Percentiles rank a stretch among this genome's conserved stretches.
Conservation (phyloP, 2,329 filamentous ascomycete genomes). For the Cadophora sp. region DNA sequence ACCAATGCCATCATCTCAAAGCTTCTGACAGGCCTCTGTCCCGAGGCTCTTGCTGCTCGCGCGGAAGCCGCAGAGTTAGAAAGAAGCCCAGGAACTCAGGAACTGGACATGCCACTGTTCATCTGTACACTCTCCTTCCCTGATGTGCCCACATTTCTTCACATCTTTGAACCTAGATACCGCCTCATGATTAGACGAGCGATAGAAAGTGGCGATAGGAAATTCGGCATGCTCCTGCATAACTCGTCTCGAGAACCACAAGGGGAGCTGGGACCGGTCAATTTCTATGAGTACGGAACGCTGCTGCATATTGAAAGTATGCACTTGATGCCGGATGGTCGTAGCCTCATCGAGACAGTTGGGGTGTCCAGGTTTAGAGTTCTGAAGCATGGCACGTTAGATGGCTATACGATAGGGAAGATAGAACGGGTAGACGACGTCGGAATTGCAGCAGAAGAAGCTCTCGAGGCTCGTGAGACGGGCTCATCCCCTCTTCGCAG, state of each 20-base stretch:
- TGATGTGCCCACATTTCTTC: constrained; percentile 82
- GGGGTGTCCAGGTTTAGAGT: constrained; percentile 82
- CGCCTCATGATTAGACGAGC: constrained; percentile 86
- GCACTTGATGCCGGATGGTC: constrained; percentile 78
- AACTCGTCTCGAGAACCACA: constrained; percentile 61
- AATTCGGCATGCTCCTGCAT: constrained; percentile 86
- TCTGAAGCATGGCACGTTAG: constrained; percentile 65
- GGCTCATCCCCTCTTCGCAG: not conserved
- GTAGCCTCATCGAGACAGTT: constrained; percentile 79
- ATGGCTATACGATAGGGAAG: constrained; percentile 81
- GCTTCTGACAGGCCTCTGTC: constrained; percentile 73
- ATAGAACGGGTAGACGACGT: constrained; percentile 83
- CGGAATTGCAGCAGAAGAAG: constrained; percentile 80
- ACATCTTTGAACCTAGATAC: constrained; percentile 93
- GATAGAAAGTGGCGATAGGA: constrained; percentile 70
- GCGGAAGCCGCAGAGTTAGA: constrained; percentile 62
- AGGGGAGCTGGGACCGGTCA: constrained; percentile 57
- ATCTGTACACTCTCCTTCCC: constrained; percentile 85
- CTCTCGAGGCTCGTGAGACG: constrained; percentile 74
- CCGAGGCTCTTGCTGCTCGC: constrained; percentile 64
- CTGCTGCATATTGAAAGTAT: constrained; percentile 77
- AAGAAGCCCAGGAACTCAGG: constrained; percentile 60
- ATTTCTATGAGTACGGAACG: constrained; percentile 79
- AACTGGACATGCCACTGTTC: constrained; percentile 74
- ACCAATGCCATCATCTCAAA: constrained; percentile 68